These are phyloP conservation scores for Globisporangium polare DNA, from an alignment of 352 stramenopile species.

Conservation along the genomic window DNA sequence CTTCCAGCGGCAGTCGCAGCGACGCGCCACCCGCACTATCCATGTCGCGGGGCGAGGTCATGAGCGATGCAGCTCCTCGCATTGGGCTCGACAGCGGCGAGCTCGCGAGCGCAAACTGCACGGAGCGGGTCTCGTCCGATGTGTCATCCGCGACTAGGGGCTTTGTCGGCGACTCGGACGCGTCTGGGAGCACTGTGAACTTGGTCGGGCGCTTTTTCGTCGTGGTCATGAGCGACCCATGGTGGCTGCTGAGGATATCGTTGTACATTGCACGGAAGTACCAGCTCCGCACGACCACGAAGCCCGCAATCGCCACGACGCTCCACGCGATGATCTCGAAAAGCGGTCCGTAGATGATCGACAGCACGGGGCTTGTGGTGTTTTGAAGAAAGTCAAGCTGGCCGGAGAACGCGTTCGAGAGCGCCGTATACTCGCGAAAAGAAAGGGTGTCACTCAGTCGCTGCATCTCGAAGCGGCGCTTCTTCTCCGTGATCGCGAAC, in stretches of 20 bases:
- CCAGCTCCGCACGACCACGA: conserved; percentile 20
- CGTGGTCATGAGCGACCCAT: not conserved
- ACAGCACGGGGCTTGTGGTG: conserved; percentile 2
- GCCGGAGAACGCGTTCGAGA: conserved; percentile 26
- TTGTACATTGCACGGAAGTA: conserved; percentile 14
- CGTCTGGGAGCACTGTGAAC: conserved; percentile 17
- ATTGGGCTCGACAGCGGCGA: conserved; percentile 13
- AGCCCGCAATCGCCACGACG: conserved; percentile 16
- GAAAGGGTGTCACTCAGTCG: conserved; percentile 16
- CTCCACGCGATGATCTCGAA: conserved; percentile 14
- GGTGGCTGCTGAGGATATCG: conserved; percentile 12
- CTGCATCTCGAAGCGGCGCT: conserved; percentile 16
- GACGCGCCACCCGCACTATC: not conserved
- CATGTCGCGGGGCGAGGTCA: not conserved
- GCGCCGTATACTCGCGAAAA: conserved; percentile 19
- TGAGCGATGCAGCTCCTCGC: not conserved
- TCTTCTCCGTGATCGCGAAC: conserved; percentile 17
- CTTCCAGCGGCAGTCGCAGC: conserved; percentile 21
- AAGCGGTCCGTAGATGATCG: conserved; percentile 23
- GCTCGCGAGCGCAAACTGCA: conserved; percentile 13
- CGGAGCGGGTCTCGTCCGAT: conserved; percentile 17
- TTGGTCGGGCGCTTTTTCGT: conserved; percentile 3
- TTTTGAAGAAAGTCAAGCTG: conserved; percentile 20
- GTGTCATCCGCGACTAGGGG: conserved; percentile 17
- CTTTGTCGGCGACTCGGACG: conserved; percentile 13